Evolutionary conservation across 1,284 basidiomycete genomes (phyloP).

Genomic region (Ceratobasidium sp.): DNA sequence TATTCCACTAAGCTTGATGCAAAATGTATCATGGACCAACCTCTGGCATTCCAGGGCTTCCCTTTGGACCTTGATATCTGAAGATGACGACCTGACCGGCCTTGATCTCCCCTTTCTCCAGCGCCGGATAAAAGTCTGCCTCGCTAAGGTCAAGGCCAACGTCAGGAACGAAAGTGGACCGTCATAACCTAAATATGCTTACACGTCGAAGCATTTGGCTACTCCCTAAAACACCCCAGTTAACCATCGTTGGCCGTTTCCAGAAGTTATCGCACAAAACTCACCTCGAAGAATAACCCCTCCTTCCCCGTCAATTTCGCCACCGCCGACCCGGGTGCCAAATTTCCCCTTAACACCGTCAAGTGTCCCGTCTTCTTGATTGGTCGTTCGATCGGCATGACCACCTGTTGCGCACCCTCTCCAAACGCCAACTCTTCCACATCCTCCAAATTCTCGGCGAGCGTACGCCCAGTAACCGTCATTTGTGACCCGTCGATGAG

Average conservation of each 20-base stretch:
- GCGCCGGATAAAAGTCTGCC: conserved; percentile 84
- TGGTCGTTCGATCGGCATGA: conserved; percentile 82
- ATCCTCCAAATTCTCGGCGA: conserved; percentile 91
- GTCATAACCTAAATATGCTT: conserved; percentile 37
- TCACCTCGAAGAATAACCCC: conserved; percentile 85
- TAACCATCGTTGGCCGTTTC: background rate
- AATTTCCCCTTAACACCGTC: conserved; percentile 90
- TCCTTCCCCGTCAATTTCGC: conserved; percentile 98
- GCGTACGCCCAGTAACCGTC: conserved; percentile 94
- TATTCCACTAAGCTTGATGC: background rate
- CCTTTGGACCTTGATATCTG: conserved; percentile 96
- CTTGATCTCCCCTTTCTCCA: conserved; percentile 87
- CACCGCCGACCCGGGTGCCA: conserved; percentile 92
- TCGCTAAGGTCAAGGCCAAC: conserved; percentile 65
- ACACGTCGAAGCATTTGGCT: conserved; percentile 84
- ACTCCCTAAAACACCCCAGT: conserved; percentile 63
- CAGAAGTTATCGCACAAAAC: conserved; percentile 47
- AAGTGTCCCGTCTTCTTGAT: conserved; percentile 95
- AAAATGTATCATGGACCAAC: conserved; percentile 58
- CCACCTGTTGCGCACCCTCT: conserved; percentile 81
- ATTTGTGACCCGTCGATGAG: conserved; percentile 91
- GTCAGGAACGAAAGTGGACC: conserved; percentile 55
- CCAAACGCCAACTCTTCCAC: conserved; percentile 81
- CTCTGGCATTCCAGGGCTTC: conserved; percentile 98
- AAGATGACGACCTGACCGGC: conserved; percentile 89